Evolutionary conservation across 768 basidiomycete species (phyloP).

Genomic region (Auricularia sp.): DNA sequence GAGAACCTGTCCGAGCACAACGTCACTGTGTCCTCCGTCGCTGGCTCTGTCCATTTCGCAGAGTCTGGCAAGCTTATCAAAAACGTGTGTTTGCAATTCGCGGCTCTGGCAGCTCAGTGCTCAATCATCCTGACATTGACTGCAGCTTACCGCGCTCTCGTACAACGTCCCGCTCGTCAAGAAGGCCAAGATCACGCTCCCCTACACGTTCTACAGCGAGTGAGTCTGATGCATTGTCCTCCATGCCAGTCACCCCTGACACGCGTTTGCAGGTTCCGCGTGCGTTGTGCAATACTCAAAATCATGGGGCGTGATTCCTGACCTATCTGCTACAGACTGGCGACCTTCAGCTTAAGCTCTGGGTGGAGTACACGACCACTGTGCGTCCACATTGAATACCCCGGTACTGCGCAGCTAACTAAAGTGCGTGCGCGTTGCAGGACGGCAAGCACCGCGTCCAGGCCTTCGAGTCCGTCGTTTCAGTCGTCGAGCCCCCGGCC

Average conservation of each 20-base stretch:
- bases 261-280: constrained; percentile 46
- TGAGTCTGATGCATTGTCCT: constrained; percentile 28
- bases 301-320: neutral
- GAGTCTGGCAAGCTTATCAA: constrained; percentile 56
- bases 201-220: constrained; percentile 76
- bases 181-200: constrained; percentile 51
- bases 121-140: neutral
- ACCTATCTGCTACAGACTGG: constrained; percentile 42
- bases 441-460: constrained; percentile 48
- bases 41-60: constrained; percentile 59
- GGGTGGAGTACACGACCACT: constrained; percentile 69
- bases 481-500: constrained; percentile 68
- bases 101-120: neutral
- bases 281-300: constrained; percentile 18
- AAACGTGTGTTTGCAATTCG: constrained; percentile 41
- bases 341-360: constrained; percentile 61
- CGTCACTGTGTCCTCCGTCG: constrained; percentile 53
- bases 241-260: constrained; percentile 1
- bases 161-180: constrained; percentile 46
- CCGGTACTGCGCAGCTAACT: no score
- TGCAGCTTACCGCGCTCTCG: constrained; percentile 48
- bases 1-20: constrained; percentile 72
- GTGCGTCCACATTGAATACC: neutral
- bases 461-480: constrained; percentile 68
- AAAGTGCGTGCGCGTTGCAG: neutral